Evolutionary conservation across 768 basidiomycete species (phyloP).

Genomic region (Terana coerulea): DNA sequence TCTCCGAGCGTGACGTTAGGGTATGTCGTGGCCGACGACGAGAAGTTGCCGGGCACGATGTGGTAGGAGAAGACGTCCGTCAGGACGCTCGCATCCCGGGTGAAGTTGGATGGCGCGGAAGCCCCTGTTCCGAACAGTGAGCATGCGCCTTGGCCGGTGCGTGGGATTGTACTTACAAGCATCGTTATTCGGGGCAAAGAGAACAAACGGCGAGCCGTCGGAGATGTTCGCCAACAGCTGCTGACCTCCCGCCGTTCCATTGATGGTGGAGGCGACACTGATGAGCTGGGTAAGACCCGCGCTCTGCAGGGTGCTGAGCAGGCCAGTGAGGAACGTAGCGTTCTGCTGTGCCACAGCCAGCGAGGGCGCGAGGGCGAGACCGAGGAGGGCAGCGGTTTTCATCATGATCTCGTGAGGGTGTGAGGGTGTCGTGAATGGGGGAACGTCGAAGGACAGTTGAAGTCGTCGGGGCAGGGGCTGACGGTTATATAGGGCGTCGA

Average conservation of each 20-base stretch:
- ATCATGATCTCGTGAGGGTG: neutral
- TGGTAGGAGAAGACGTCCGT: constrained; percentile 55
- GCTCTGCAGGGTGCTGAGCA: constrained; percentile 35
- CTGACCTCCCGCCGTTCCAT: constrained; percentile 39
- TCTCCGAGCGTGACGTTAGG: constrained; percentile 63
- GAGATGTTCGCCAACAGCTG: constrained; percentile 40
- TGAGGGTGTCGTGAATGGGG: neutral
- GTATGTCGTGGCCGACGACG: constrained; percentile 35
- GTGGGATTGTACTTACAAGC: constrained; percentile 40
- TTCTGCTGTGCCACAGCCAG: constrained; percentile 28
- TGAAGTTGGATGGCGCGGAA: constrained; percentile 30
- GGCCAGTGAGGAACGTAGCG: constrained; percentile 25
- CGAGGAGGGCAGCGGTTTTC: neutral
- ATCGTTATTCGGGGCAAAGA: constrained; percentile 55
- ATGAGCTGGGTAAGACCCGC: constrained; percentile 42
- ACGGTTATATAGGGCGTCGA: no score
- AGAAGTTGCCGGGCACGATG: constrained; percentile 49
- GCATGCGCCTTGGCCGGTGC: neutral
- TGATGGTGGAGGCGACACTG: constrained; percentile 35
- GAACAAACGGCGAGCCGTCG: constrained; percentile 37
- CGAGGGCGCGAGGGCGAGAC: constrained; percentile 14
- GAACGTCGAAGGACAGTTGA: no score
- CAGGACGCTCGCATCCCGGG: constrained; percentile 32
- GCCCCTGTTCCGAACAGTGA: constrained; percentile 17
- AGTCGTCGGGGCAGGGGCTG: no score